phyloP scores from a whole-genome alignment of 1,284 basidiomycete species.

The Ustilago cynodontis region DNA sequence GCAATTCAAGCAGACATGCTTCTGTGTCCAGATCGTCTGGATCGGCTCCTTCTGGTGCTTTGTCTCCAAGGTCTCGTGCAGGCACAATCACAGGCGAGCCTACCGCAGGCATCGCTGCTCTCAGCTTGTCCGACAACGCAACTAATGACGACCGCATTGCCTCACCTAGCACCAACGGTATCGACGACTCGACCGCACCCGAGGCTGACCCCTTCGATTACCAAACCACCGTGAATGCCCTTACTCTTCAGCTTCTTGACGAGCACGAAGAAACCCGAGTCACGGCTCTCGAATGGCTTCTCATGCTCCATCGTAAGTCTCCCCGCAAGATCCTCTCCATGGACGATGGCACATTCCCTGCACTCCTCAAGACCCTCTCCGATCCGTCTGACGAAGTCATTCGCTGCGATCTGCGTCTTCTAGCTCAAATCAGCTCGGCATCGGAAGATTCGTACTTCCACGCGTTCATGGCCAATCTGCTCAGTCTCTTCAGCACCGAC shows the following conservation, averaged over 20 bases:
- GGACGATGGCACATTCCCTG: conserved; percentile 96
- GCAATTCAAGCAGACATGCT: conserved; percentile 13
- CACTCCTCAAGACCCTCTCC: conserved; percentile 92
- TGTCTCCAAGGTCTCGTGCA: conserved; percentile 29
- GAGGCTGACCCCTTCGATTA: conserved; percentile 87
- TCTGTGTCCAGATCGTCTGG: conserved; percentile 25
- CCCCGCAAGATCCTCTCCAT: conserved; percentile 96
- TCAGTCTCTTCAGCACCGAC: conserved; percentile 95
- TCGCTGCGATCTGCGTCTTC: conserved; percentile 91
- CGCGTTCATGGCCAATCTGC: conserved; percentile 92
- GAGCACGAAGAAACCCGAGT: conserved; percentile 97
- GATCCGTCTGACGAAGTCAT: conserved; percentile 98
- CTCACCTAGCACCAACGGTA: conserved; percentile 13
- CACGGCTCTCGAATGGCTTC: conserved; percentile 94
- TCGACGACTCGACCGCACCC: neutral
- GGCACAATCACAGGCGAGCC: conserved; percentile 29
- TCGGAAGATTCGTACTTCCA: conserved; percentile 97
- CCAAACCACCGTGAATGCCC: conserved; percentile 87
- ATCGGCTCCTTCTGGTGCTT: conserved; percentile 9
- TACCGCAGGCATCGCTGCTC: conserved; percentile 15
- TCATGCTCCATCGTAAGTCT: conserved; percentile 98
- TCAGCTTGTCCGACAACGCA: conserved; percentile 21
- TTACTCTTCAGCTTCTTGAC: conserved; percentile 93
- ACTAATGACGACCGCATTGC: conserved; percentile 17
- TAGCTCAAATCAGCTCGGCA: conserved; percentile 91